These are phyloP conservation scores for Basipetospora chlamydospora DNA, from an alignment of 2,329 filamentous ascomycete species.

Conservation along the genomic window DNA sequence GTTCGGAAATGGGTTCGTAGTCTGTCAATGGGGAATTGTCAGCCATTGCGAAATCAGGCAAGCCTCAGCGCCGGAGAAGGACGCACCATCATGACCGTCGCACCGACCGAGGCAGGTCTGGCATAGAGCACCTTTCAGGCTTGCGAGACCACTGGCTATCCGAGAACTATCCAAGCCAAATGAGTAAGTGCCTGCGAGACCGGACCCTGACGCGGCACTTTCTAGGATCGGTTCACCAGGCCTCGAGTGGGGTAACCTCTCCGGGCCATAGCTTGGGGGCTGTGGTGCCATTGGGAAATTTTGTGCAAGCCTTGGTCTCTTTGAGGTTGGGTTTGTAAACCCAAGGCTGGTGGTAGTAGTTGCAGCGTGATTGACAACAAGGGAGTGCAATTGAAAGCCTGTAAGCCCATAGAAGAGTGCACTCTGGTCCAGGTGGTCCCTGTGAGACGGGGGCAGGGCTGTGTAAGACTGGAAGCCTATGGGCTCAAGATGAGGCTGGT, in stretches of 20 bases:
- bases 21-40: no score
- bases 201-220: background rate
- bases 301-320: constrained; percentile 14
- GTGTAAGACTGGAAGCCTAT: constrained; percentile 10
- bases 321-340: background rate
- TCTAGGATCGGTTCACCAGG: background rate
- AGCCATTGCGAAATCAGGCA: no score
- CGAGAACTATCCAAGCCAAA: constrained; percentile 2
- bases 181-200: background rate
- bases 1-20: constrained; percentile 18
- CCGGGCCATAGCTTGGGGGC: constrained; percentile 9
- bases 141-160: constrained; percentile 13
- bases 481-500: constrained; percentile 13
- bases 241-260: no score
- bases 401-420: constrained; percentile 18
- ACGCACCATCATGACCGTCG: constrained; percentile 18
- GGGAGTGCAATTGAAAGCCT: constrained; percentile 16
- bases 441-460: constrained; percentile 13
- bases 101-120: constrained; percentile 17
- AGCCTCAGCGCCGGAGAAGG: no score
- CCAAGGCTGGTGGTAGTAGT: constrained; percentile 7
- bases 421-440: constrained; percentile 14
- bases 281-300: constrained; percentile 18
- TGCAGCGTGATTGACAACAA: constrained; percentile 12
- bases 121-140: constrained; percentile 15